Percentiles rank a stretch among this genome's conserved stretches.
These are phyloP conservation scores for Porogramme epimiltina DNA, from an alignment of 1,284 basidiomycete genomes.

Conservation along the genomic window DNA sequence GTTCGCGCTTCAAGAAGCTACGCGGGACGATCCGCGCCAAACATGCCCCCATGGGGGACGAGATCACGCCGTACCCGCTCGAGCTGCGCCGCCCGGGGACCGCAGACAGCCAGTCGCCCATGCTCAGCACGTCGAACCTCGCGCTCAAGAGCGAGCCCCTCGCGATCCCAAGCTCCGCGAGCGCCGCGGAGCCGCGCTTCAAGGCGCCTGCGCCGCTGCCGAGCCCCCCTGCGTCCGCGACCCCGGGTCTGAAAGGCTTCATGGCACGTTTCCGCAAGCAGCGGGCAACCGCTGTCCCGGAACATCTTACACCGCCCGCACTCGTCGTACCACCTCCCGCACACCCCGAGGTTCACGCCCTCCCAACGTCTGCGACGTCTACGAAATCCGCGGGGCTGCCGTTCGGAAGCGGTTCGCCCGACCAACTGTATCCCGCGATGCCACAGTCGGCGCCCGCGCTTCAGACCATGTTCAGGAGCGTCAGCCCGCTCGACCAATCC, in stretches of 20 bases:
- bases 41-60: slow-evolving; percentile 50
- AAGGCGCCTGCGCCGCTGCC: slow-evolving; percentile 44
- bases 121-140: slow-evolving; percentile 24
- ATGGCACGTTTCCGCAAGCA: slow-evolving; percentile 79
- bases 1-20: slow-evolving; percentile 67
- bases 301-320: slow-evolving; percentile 26
- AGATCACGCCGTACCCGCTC: slow-evolving; percentile 45
- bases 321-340: slow-evolving; percentile 1
- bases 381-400: slow-evolving; percentile 9
- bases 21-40: slow-evolving; percentile 71
- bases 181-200: slow-evolving; percentile 54
- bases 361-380: slow-evolving; percentile 14
- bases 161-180: slow-evolving; percentile 28
- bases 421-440: slow-evolving; percentile 15
- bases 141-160: slow-evolving; percentile 32
- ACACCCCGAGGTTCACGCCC: slow-evolving; percentile 12
- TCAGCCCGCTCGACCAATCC: slow-evolving; percentile 11
- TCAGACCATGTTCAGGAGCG: slow-evolving; percentile 19
- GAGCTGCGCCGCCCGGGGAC: slow-evolving; percentile 35
- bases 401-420: slow-evolving; percentile 6
- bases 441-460: slow-evolving; percentile 29
- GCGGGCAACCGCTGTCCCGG: slow-evolving; percentile 38
- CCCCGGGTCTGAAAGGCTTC: slow-evolving; percentile 74
- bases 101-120: slow-evolving; percentile 15
- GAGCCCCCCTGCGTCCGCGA: slow-evolving; percentile 67